A percentile compares a stretch with the other conserved stretches of the same genome.
Conservation (phyloP, 345 rosid genomes). For the Xanthoceras sorbifolium region DNA sequence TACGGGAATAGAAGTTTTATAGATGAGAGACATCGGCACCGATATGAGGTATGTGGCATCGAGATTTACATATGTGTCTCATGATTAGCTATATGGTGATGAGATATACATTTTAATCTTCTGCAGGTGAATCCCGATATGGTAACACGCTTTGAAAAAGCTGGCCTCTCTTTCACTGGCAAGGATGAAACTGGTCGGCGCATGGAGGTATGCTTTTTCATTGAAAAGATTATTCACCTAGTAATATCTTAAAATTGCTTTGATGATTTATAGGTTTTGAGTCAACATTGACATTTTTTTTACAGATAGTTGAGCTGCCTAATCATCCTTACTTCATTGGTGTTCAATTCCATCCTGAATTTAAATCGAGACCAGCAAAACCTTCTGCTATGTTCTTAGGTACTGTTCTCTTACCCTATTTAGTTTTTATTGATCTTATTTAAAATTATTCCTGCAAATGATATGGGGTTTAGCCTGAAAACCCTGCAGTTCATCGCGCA, state of each 20-base stretch:
- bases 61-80: slow-evolving; percentile 4
- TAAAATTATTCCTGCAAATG: background rate
- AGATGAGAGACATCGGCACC: slow-evolving; percentile 96
- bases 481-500: background rate
- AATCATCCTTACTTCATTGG: slow-evolving; percentile 77
- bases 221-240: background rate
- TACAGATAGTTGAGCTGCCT: slow-evolving; percentile 69
- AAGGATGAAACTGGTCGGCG: slow-evolving; percentile 84
- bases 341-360: slow-evolving; percentile 96
- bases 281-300: slow-evolving; percentile 20
- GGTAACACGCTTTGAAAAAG: slow-evolving; percentile 67
- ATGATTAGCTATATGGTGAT: background rate
- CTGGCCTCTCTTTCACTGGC: slow-evolving; percentile 84
- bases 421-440: background rate
- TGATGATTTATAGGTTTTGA: slow-evolving; percentile 13
- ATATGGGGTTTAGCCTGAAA: background rate
- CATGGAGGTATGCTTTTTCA: slow-evolving; percentile 68
- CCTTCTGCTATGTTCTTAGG: slow-evolving; percentile 92
- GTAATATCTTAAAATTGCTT: background rate
- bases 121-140: slow-evolving; percentile 87
- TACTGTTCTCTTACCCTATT: slow-evolving; percentile 24
- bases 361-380: slow-evolving; percentile 90
- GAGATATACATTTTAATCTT: slow-evolving; percentile 8
- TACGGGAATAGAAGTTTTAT: slow-evolving; percentile 67
- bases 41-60: slow-evolving; percentile 72